phyloP scores from a whole-genome alignment of 306 rosid species.

The Purshia tridentata region DNA sequence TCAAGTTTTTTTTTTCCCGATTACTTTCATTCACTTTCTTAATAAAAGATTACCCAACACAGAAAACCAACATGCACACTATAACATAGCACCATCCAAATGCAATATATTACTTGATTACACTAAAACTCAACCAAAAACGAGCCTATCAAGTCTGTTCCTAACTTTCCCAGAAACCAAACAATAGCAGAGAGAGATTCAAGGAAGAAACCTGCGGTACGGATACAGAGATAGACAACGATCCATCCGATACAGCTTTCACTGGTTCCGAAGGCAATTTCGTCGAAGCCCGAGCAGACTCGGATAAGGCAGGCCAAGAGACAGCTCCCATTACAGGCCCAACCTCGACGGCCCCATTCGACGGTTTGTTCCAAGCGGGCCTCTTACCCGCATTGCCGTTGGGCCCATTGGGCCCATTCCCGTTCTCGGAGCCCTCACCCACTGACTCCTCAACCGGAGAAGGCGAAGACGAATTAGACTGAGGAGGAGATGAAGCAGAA shows the following conservation, averaged over 20 bases:
- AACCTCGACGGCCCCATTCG: constrained; percentile 53
- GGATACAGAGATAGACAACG: constrained; percentile 38
- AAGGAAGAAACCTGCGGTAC: constrained; percentile 57
- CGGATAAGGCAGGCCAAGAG: constrained; percentile 72
- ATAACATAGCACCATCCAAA: background rate
- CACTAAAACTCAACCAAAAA: background rate
- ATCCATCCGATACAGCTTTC: constrained; percentile 55
- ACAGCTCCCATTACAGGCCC: constrained; percentile 66
- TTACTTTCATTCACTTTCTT: background rate
- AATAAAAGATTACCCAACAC: no score
- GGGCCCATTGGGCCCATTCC: constrained; percentile 4
- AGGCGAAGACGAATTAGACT: constrained; percentile 33
- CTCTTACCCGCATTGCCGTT: constrained; percentile 48
- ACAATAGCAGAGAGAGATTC: background rate
- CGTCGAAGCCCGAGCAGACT: constrained; percentile 46
- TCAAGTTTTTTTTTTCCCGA: background rate
- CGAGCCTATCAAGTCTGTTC: background rate
- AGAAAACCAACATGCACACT: background rate
- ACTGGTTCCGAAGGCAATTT: constrained; percentile 55
- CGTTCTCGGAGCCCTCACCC: constrained; percentile 43
- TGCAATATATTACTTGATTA: background rate
- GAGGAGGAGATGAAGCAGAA: constrained; percentile 5
- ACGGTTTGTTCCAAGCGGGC: constrained; percentile 74
- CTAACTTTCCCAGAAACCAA: background rate
- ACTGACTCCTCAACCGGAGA: constrained; percentile 37